Evolutionary conservation across 306 rosid species (phyloP).

Genomic region (Cucumis sativus): Cucumber_9930_V3 NC_026655.2:3553001-3553500

Average conservation of each 20-base stretch:
- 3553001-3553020: too few relatives aligned
- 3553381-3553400: slow-evolving; percentile 45
- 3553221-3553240: slow-evolving; percentile 19
- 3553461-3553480: slow-evolving; percentile 39
- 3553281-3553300: slow-evolving; percentile 42
- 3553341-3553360: slow-evolving; percentile 57
- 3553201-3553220: not conserved
- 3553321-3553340: slow-evolving; percentile 42
- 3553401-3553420: slow-evolving; percentile 42
- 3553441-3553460: slow-evolving; percentile 79
- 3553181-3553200: not conserved
- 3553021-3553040: too few relatives aligned
- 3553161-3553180: too few relatives aligned
- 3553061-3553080: too few relatives aligned
- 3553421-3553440: slow-evolving; percentile 60
- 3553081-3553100: too few relatives aligned
- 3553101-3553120: too few relatives aligned
- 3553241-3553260: slow-evolving; percentile 24
- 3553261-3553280: slow-evolving; percentile 41
- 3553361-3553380: slow-evolving; percentile 48
- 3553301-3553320: slow-evolving; percentile 22
- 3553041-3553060: too few relatives aligned
- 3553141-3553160: too few relatives aligned
- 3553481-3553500: slow-evolving; percentile 31
- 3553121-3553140: too few relatives aligned